Conservation (phyloP, 2,329 filamentous ascomycete species). For the Teratosphaeria nubilosa region DNA sequence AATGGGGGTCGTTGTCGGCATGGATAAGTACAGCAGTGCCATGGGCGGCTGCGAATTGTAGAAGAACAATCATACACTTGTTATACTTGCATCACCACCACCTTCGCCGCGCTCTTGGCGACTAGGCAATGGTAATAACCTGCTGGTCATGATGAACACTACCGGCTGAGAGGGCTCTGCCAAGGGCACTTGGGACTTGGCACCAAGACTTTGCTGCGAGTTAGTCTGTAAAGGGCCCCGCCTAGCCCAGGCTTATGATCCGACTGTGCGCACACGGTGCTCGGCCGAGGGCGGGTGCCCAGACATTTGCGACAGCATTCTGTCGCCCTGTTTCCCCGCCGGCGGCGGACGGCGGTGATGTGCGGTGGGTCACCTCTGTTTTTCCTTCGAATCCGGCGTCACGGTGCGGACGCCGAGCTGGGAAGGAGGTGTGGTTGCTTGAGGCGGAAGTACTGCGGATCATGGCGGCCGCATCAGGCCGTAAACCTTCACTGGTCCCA, state of each 20-base stretch:
- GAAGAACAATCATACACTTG: neutral
- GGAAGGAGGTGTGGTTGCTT: neutral
- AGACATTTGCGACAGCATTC: neutral
- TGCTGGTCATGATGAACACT: neutral
- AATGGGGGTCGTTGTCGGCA: neutral
- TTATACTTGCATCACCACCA: constrained; percentile 2
- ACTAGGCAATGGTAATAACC: constrained; percentile 1
- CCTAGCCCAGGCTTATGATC: neutral
- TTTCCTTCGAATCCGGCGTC: neutral
- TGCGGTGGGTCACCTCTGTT: neutral
- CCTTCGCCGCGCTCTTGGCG: constrained; percentile 8
- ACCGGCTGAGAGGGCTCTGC: neutral
- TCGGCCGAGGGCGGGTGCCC: neutral
- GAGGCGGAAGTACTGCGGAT: neutral
- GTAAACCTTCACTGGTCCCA: neutral
- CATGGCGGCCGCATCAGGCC: neutral
- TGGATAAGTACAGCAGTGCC: neutral
- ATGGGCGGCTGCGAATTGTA: neutral
- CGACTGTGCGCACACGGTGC: neutral
- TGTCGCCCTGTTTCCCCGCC: neutral
- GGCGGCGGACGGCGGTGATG: neutral
- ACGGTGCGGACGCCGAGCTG: neutral
- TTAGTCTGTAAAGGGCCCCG: neutral
- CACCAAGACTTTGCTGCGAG: constrained; percentile 1
- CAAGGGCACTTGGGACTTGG: constrained; percentile 2